Percentiles rank a stretch among this genome's conserved stretches.
Conservation (phyloP, 805 yeast genomes). For the Cyberlindnera bimundalis region DNA sequence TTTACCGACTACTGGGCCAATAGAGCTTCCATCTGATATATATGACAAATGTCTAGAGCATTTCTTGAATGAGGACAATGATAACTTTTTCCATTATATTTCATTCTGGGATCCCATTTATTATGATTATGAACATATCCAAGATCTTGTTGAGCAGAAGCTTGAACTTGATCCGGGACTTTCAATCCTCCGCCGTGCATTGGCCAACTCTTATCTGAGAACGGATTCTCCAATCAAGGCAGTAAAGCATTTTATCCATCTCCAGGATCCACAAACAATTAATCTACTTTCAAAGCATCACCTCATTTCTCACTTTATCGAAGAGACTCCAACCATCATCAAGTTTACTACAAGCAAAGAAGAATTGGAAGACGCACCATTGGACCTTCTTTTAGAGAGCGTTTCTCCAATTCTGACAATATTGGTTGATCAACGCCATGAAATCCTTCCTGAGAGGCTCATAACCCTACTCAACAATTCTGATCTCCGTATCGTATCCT, state of each 20-base stretch:
- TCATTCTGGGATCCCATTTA: slow-evolving; percentile 55
- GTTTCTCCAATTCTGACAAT: slow-evolving; percentile 47
- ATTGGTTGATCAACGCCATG: slow-evolving; percentile 62
- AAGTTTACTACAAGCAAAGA: slow-evolving; percentile 37
- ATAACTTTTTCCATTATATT: slow-evolving; percentile 41
- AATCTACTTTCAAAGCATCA: slow-evolving; percentile 61
- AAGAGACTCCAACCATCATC: slow-evolving; percentile 50
- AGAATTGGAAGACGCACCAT: slow-evolving; percentile 39
- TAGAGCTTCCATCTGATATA: slow-evolving; percentile 29
- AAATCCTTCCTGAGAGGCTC: slow-evolving; percentile 52
- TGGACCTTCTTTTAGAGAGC: slow-evolving; percentile 22
- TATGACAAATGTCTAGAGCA: slow-evolving; percentile 45
- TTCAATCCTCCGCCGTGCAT: slow-evolving; percentile 37
- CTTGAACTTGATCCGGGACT: slow-evolving; percentile 33
- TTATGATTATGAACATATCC: slow-evolving; percentile 45
- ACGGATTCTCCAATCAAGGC: slow-evolving; percentile 60
- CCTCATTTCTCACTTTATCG: slow-evolving; percentile 47
- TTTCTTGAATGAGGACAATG: slow-evolving; percentile 18
- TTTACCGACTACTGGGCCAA: slow-evolving; percentile 48
- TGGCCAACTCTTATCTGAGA: slow-evolving; percentile 53
- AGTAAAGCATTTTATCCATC: slow-evolving; percentile 54
- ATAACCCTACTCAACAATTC: slow-evolving; percentile 41
- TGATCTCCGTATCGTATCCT: slow-evolving; percentile 49
- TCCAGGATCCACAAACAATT: slow-evolving; percentile 53
- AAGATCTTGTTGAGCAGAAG: slow-evolving; percentile 39